Base-by-base conservation (phyloP, 2,329 filamentous ascomycete genomes). In the Didymellaceae sp. region DNA sequence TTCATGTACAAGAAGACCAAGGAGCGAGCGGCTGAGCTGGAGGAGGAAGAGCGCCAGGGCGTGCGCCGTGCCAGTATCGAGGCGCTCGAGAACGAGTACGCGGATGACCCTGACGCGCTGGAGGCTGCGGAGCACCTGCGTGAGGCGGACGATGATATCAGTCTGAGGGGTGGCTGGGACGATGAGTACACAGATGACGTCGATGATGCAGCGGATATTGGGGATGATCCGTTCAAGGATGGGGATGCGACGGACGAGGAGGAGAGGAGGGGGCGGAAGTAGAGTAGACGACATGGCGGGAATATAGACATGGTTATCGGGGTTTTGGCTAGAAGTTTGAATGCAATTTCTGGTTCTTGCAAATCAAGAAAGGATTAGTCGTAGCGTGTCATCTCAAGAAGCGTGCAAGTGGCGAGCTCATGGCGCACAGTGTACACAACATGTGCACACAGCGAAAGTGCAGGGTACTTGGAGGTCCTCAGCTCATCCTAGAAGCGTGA, bases 1-100 rank as follows among this genome's bases (percentile, higher is more conserved):
- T 80, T 95, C 74, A 95, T 99, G 70, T 99, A 96, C 77, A 82
- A 82, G 63, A 80, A 79, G 54, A 80, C 78, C 9, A 77, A 76
- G 56, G 67, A 75, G 44, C 66, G 78, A 66, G 83, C 84, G 53
- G 63, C 74, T 8, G 67, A 79, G 57, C 66, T 80, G 8, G 78
- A 81, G 50, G 74, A 72, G 2, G 76, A 78, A 45, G 78, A 80
- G 62, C 66, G 70, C 17, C 72, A 74, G 11, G 69, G 68, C 39
- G 61, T 68, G 21, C 49, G 70, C 11, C 43, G 68, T 25, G 45
- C 54, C 42, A 71, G 65, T 18, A 56, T 68, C 6, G 71, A 75
- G 7, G 71, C 63, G 20, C 47, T 74, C n/a, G 72, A 70, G 17
- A 65, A 66, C 10, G 74, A 75, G 35, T 78, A 77, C 47, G 63